Percentiles rank a stretch among this genome's conserved stretches.
Conservation (phyloP, 2,329 filamentous ascomycete genomes). For the Diaporthe capsici region DNA sequence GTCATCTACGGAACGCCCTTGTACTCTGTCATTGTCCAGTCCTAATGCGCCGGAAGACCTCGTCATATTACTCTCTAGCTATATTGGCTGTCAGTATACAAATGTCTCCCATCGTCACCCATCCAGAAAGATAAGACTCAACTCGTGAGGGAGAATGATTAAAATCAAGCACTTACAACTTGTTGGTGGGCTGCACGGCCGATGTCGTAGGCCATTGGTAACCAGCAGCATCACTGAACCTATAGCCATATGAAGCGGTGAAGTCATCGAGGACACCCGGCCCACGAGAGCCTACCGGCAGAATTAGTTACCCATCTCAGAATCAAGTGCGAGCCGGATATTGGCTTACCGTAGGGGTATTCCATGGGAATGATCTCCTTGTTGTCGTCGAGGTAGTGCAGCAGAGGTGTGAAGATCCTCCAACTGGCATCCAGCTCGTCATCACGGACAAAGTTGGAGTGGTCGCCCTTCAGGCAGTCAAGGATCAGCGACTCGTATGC, state of each 20-base stretch:
- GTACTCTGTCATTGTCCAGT: constrained; percentile 18
- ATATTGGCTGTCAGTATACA: constrained; percentile 21
- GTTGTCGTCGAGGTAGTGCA: constrained; percentile 99
- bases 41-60: constrained; percentile 6
- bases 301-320: constrained; percentile 44
- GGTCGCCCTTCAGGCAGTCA: constrained; percentile 97
- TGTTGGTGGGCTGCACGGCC: constrained; percentile 75
- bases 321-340: constrained; percentile 12
- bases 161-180: constrained; percentile 74
- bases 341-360: constrained; percentile 91
- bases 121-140: constrained; percentile 15
- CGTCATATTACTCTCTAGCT: constrained; percentile 37
- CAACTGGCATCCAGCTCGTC: constrained; percentile 97
- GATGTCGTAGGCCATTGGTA: constrained; percentile 94
- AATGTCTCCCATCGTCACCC: background rate
- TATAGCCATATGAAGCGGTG: constrained; percentile 97
- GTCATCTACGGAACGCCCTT: constrained; percentile 20
- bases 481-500: constrained; percentile 98
- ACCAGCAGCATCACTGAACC: constrained; percentile 95
- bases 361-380: constrained; percentile 99
- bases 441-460: constrained; percentile 99
- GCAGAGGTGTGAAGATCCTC: constrained; percentile 97
- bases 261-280: constrained; percentile 98
- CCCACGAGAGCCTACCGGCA: constrained; percentile 86
- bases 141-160: constrained; percentile 4